Conservation (phyloP, 371 early-diverging fungal genomes). For the Batkoa obscura region DNA sequence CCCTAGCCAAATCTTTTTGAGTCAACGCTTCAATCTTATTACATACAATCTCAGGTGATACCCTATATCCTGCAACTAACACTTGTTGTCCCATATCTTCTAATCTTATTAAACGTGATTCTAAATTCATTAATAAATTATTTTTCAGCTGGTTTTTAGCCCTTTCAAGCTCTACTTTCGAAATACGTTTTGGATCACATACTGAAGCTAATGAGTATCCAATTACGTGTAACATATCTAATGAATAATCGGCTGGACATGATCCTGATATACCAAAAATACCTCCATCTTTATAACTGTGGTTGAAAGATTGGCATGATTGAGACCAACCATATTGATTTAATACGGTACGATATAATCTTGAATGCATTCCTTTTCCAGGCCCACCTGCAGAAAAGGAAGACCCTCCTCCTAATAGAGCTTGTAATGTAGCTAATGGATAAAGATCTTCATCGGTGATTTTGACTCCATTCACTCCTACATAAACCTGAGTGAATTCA, state of each 20-base stretch:
- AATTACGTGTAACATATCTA: slow-evolving; percentile 55
- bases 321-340: slow-evolving; percentile 90
- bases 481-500: slow-evolving; percentile 64
- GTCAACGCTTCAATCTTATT: slow-evolving; percentile 48
- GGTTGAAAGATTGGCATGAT: slow-evolving; percentile 75
- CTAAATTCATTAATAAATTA: slow-evolving; percentile 80
- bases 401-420: slow-evolving; percentile 87
- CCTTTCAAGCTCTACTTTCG: slow-evolving; percentile 44
- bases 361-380: slow-evolving; percentile 96
- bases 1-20: slow-evolving; percentile 45
- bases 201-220: slow-evolving; percentile 61
- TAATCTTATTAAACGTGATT: slow-evolving; percentile 74
- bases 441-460: slow-evolving; percentile 76
- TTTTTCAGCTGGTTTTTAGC: slow-evolving; percentile 92
- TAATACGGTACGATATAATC: slow-evolving; percentile 83
- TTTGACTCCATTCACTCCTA: slow-evolving; percentile 71
- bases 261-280: slow-evolving; percentile 88
- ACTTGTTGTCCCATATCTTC: slow-evolving; percentile 91
- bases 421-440: slow-evolving; percentile 72
- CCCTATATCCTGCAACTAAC: slow-evolving; percentile 52
- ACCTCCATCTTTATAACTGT: slow-evolving; percentile 76
- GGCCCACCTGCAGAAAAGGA: slow-evolving; percentile 96
- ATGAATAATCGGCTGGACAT: slow-evolving; percentile 45
- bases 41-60: slow-evolving; percentile 58
- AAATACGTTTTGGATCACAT: slow-evolving; percentile 23